These are phyloP conservation scores for Phoma herbarum DNA, from an alignment of 2,329 filamentous ascomycete genomes.

Conservation along the genomic window DNA sequence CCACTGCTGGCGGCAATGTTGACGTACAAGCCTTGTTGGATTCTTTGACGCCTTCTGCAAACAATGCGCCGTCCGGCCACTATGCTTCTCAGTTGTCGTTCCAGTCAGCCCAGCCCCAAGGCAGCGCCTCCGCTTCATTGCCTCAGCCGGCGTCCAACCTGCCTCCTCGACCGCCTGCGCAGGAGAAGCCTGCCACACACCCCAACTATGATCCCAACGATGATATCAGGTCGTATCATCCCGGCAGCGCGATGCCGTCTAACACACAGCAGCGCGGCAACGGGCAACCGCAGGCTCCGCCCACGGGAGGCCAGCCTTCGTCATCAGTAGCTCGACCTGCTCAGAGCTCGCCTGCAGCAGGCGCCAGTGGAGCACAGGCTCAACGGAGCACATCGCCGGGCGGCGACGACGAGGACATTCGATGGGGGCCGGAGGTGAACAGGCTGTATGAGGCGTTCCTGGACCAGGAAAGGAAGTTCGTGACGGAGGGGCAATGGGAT, in stretches of 20 bases:
- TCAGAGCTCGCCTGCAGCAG: slow-evolving; percentile 42
- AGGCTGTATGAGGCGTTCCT: slow-evolving; percentile 77
- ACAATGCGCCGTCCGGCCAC: slow-evolving; percentile 40
- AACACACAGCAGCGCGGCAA: slow-evolving; percentile 41
- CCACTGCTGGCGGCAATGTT: slow-evolving; percentile 47
- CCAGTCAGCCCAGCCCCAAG: slow-evolving; percentile 44
- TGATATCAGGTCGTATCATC: slow-evolving; percentile 61
- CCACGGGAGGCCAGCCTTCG: slow-evolving; percentile 28
- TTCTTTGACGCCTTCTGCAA: slow-evolving; percentile 51
- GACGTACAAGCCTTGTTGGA: slow-evolving; percentile 59
- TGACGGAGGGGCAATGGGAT: slow-evolving; percentile 82
- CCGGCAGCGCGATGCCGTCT: slow-evolving; percentile 54
- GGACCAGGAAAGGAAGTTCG: slow-evolving; percentile 76
- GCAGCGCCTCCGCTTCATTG: slow-evolving; percentile 48
- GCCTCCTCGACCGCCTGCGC: slow-evolving; percentile 59
- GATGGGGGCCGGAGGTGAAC: slow-evolving; percentile 67
- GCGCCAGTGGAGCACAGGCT: slow-evolving; percentile 38
- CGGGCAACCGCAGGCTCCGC: slow-evolving; percentile 38
- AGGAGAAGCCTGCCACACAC: slow-evolving; percentile 59
- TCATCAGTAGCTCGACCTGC: slow-evolving; percentile 31
- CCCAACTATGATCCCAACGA: slow-evolving; percentile 58
- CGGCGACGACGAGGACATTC: slow-evolving; percentile 56
- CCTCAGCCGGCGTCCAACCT: slow-evolving; percentile 54
- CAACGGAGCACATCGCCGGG: slow-evolving; percentile 37
- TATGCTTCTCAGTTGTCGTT: slow-evolving; percentile 46